These are phyloP conservation scores for carrot (Daucus carota) DNA, from an alignment of 129 eudicot species.

Conservation along the genomic window DNA sequence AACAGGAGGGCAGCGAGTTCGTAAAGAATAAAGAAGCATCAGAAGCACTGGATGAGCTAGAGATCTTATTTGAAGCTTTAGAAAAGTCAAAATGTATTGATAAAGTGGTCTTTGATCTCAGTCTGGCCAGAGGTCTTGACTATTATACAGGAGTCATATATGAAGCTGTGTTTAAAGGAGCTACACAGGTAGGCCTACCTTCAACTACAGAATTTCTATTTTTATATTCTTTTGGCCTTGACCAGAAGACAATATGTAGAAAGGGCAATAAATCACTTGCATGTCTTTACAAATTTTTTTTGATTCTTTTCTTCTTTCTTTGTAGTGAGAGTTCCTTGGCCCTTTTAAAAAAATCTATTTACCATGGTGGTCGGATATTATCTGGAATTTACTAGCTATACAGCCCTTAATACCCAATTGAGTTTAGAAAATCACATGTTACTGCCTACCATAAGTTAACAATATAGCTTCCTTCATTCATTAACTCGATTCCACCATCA, in stretches of 20 bases:
- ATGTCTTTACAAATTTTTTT: not conserved
- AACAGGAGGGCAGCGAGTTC: constrained; percentile 54
- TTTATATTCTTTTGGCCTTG: not conserved
- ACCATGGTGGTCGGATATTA: not conserved
- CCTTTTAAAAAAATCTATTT: not conserved
- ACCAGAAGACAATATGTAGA: not conserved
- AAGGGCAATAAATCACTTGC: not conserved
- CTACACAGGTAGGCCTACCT: constrained; percentile 55
- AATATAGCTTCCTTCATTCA: not conserved
- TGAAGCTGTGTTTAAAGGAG: constrained; percentile 90
- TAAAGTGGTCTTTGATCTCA: constrained; percentile 75
- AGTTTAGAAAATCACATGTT: not conserved
- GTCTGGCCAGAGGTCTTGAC: constrained; percentile 97
- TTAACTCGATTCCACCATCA: not conserved
- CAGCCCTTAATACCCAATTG: not conserved
- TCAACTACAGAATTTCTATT: not conserved
- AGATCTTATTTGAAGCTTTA: constrained; percentile 65
- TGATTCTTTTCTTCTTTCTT: not conserved
- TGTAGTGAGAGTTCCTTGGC: not conserved
- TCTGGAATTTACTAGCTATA: not conserved
- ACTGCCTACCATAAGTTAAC: not conserved
- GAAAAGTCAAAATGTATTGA: constrained; percentile 48
- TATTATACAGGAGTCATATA: constrained; percentile 93
- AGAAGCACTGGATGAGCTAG: constrained; percentile 68
- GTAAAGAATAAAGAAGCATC: constrained; percentile 44